Evolutionary conservation across 164 flowering plant species (phyloP), one percentile per base, ranked within the genome.

Genomic region (Stephania cephalantha): DNA sequence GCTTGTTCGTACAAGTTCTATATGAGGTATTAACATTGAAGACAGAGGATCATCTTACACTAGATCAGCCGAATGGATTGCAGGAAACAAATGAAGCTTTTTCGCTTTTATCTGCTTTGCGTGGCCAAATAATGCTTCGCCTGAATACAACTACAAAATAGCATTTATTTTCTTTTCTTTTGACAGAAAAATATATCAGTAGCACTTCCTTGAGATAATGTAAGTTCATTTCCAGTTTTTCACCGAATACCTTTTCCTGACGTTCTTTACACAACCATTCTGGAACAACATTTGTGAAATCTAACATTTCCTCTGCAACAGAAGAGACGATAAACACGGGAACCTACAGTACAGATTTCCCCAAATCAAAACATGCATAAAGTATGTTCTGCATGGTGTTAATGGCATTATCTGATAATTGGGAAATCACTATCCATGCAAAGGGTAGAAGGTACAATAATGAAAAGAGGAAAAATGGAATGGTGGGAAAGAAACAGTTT

Each of bases 241-340:
- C 6, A 61, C 29, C 58, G 17, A 13, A 44, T 61, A 64, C 99
- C 88, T 88, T 90, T 72, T 91, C 87, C 80, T 93, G 97, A 42
- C 90, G 85, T 72, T 87, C 83, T 81, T 85, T 79, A 81, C 91
- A 90, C 35, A 95, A 78, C 98, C 99, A 95, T 81, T 95, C 99
- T 65, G 97, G 99, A 65, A 93, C 84, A 15, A 86, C 76, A 86
- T 88, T 91, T 9, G 89, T 74, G 73, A 75, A 90, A 15, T 95
- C 87, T 78, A 95, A 76, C 45, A 90, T 72, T 75, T 93, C 97
- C 84, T 88, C 91, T 72, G 98, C 98, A 68, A 86, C 83, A 69
- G 90, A 79, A 71, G 98, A 95, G 73, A 95, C 82, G 9, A 93
- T 72, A 78, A 83, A 89, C 72, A 95, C 87, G 35, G 99, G 97